A percentile compares a stretch with the other conserved stretches of the same genome.
phyloP scores from a whole-genome alignment of 306 rosid genomes.

The Acacia acuminata region DNA sequence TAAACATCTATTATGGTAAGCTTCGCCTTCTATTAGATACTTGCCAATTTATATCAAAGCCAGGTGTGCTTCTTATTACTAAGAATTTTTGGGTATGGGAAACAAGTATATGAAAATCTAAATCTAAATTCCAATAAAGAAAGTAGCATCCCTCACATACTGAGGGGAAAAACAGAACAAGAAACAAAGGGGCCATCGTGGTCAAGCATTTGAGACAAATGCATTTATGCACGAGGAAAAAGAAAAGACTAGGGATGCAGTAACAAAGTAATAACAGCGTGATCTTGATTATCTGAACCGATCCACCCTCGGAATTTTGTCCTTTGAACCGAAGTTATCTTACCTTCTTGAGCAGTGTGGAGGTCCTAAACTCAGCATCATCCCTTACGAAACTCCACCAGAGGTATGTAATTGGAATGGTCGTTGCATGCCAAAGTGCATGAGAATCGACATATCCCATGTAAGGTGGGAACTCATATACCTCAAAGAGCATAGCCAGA shows the following conservation, averaged over 20 bases:
- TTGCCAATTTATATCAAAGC: neutral
- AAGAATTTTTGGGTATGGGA: neutral
- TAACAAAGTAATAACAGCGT: constrained; percentile 39
- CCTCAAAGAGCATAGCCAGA: constrained; percentile 63
- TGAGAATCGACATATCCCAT: constrained; percentile 80
- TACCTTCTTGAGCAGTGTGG: constrained; percentile 62
- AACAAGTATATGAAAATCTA: constrained; percentile 15
- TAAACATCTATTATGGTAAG: neutral
- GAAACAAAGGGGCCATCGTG: constrained; percentile 53
- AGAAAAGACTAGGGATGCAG: constrained; percentile 38
- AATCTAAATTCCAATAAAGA: constrained; percentile 40
- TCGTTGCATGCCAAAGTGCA: constrained; percentile 76
- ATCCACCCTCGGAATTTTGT: constrained; percentile 36
- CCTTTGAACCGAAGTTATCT: constrained; percentile 42
- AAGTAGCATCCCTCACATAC: constrained; percentile 38
- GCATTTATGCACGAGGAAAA: constrained; percentile 52
- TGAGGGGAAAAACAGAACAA: constrained; percentile 51
- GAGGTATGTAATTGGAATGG: constrained; percentile 75
- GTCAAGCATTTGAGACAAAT: constrained; percentile 49
- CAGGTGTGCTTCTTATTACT: neutral
- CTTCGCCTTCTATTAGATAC: neutral
- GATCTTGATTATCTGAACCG: constrained; percentile 29
- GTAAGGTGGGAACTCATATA: constrained; percentile 91
- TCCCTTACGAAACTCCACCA: constrained; percentile 96
- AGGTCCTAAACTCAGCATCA: constrained; percentile 86